phyloP scores from a whole-genome alignment of 2,329 filamentous ascomycete species.

The Xylogone sp. region DNA sequence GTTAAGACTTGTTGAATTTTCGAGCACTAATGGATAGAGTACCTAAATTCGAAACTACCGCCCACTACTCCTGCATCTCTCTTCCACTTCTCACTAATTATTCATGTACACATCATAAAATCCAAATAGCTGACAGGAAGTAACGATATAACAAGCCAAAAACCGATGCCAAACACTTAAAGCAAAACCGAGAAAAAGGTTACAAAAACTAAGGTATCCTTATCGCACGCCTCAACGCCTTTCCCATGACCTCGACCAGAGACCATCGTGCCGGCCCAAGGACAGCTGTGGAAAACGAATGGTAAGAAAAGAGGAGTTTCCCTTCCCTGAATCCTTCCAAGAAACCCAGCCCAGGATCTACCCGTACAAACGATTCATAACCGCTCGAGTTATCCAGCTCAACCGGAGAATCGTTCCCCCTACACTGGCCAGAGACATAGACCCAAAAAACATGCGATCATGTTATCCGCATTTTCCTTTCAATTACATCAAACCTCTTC shows the following conservation, averaged over 20 bases:
- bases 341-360: slow-evolving; percentile 2
- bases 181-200: not conserved
- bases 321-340: slow-evolving; percentile 5
- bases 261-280: slow-evolving; percentile 24
- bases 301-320: slow-evolving; percentile 12
- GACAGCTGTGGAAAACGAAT: slow-evolving; percentile 17
- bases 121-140: not conserved
- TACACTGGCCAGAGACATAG: not conserved
- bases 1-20: too few species aligned
- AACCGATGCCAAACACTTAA: not conserved
- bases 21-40: too few species aligned
- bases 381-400: slow-evolving; percentile 2
- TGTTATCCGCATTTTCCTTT: not conserved
- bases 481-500: not conserved
- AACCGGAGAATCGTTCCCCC: not conserved
- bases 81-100: not conserved
- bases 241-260: slow-evolving; percentile 18
- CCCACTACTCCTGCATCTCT: not conserved
- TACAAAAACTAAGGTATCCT: slow-evolving; percentile 16
- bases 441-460: not conserved
- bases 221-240: slow-evolving; percentile 24
- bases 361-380: slow-evolving; percentile 3
- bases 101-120: not conserved
- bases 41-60: too few species aligned
- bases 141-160: not conserved